phyloP scores from a whole-genome alignment of 2,329 filamentous ascomycete genomes.

The Amesomyces nigricolor region DNA sequence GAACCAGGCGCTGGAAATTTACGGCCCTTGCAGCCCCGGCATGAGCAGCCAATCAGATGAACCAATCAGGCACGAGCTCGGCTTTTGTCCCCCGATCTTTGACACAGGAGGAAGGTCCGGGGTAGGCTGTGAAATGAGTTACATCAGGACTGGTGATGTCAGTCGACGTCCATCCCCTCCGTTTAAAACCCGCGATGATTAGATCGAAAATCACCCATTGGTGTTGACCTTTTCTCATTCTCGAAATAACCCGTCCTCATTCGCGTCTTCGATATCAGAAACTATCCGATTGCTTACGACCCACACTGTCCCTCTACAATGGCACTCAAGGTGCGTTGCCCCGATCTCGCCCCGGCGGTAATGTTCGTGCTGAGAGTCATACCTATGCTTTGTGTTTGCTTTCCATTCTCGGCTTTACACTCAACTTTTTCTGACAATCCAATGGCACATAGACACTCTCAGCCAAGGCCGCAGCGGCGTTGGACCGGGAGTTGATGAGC shows the following conservation, averaged over 20 bases:
- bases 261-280: too few species aligned
- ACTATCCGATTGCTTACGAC: background rate
- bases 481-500: slow-evolving; percentile 93
- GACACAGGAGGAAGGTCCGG: too few species aligned
- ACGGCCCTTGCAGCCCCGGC: background rate
- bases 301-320: slow-evolving; percentile 7
- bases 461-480: slow-evolving; percentile 77
- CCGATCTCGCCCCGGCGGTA: background rate
- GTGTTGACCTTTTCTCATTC: too few species aligned
- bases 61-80: background rate
- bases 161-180: slow-evolving; percentile 11
- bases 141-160: slow-evolving; percentile 15
- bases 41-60: slow-evolving; percentile 2
- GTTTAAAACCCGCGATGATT: background rate
- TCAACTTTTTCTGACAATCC: background rate
- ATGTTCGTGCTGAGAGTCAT: too few species aligned
- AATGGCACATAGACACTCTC: slow-evolving; percentile 62
- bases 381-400: background rate
- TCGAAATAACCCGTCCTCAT: too few species aligned
- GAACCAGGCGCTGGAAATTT: slow-evolving; percentile 10
- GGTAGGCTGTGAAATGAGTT: background rate
- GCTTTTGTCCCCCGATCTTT: too few species aligned
- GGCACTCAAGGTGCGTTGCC: slow-evolving; percentile 20
- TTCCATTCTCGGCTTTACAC: background rate
- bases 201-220: background rate